Evolutionary conservation across 1,284 basidiomycete genomes (phyloP).

Genomic region (Sphagnurus paluster): DNA sequence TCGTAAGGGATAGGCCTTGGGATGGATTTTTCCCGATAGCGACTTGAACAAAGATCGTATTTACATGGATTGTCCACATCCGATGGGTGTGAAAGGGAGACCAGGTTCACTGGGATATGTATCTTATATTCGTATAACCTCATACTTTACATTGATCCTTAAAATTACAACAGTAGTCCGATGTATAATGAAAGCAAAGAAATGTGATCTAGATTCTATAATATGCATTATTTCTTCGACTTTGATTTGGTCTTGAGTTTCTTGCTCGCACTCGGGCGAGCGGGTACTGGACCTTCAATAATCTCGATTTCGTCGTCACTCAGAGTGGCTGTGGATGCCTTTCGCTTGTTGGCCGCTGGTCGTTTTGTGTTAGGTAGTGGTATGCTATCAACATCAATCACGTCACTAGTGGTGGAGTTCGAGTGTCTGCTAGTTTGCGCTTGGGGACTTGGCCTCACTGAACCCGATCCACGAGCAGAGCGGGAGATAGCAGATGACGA

Average conservation of each 20-base stretch:
- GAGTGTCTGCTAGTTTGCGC: conserved; percentile 33
- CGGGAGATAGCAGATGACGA: conserved; percentile 49
- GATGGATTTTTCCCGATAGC: conserved; percentile 50
- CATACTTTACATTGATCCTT: no score
- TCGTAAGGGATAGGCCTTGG: conserved; percentile 35
- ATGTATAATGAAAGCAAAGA: background rate
- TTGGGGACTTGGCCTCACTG: conserved; percentile 45
- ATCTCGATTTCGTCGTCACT: conserved; percentile 60
- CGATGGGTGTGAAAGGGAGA: background rate
- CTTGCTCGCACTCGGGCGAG: conserved; percentile 22
- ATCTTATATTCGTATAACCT: background rate
- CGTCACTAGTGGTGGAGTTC: conserved; percentile 39
- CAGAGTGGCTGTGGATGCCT: conserved; percentile 31
- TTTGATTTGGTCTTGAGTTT: conserved; percentile 33
- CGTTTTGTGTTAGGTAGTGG: conserved; percentile 25
- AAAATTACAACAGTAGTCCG: no score
- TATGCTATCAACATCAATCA: conserved; percentile 41
- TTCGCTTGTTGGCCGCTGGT: conserved; percentile 43
- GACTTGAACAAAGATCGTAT: conserved; percentile 4
- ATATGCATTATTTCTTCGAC: conserved; percentile 28
- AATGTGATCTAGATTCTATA: no score
- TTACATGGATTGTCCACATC: background rate
- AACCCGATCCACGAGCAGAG: conserved; percentile 42
- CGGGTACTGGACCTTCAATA: conserved; percentile 44
- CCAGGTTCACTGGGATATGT: background rate